Percentiles rank a stretch among this genome's conserved stretches.
Evolutionary conservation across 257 asterid genomes (phyloP).

Genomic region (Solanum bulbocastanum): DNA sequence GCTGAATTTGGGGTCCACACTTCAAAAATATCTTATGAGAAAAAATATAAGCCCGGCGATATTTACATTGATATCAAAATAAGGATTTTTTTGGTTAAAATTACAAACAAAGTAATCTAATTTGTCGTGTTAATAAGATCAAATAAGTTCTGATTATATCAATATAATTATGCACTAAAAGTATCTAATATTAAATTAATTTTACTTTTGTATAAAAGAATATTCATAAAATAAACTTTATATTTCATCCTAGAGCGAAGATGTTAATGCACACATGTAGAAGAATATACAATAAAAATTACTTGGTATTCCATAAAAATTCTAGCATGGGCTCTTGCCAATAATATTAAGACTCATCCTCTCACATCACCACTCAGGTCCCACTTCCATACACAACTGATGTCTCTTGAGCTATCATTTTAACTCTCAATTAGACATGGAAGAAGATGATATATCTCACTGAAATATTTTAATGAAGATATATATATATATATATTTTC

Average conservation of each 20-base stretch:
- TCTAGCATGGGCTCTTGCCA: not conserved
- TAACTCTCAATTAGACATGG: not conserved
- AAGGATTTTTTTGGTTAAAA: not conserved
- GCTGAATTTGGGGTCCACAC: not conserved
- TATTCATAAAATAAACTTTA: not conserved
- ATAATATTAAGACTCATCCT: not conserved
- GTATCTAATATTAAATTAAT: not conserved
- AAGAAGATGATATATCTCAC: not conserved
- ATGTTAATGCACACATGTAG: not conserved
- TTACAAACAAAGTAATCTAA: not conserved
- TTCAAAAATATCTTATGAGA: not conserved
- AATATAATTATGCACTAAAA: not conserved
- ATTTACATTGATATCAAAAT: not conserved
- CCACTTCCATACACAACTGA: not conserved
- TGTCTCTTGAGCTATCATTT: not conserved
- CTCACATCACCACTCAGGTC: not conserved
- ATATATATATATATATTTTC: not conserved
- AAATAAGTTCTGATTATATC: not conserved
- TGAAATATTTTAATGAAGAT: not conserved
- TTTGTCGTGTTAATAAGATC: not conserved
- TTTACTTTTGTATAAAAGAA: not conserved
- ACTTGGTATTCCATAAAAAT: not conserved
- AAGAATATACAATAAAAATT: not conserved
- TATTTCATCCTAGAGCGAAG: not conserved
- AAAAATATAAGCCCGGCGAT: too few species aligned